phyloP scores from a whole-genome alignment of 768 basidiomycete species.

The Mycena galopus region DNA sequence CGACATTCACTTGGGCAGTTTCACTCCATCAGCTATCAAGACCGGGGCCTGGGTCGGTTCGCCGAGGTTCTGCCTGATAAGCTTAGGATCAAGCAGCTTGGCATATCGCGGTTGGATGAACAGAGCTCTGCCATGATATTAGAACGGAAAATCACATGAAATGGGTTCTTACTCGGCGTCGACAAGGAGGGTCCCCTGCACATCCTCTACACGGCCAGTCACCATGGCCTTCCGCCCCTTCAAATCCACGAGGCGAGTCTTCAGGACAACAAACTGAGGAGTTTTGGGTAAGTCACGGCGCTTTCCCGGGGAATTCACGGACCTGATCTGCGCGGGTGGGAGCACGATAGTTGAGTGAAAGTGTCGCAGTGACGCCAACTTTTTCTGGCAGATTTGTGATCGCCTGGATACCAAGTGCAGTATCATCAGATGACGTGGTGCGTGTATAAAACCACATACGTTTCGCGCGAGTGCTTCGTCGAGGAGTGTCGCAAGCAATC shows the following conservation, averaged over 20 bases:
- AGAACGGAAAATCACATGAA: neutral
- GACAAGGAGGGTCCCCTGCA: slow-evolving; percentile 19
- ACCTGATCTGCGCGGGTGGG: slow-evolving; percentile 25
- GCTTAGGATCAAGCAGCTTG: neutral
- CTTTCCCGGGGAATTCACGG: neutral
- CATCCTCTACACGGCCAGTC: slow-evolving; percentile 9
- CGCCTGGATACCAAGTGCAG: neutral
- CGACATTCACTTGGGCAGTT: neutral
- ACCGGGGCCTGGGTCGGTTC: neutral
- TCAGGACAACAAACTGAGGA: slow-evolving; percentile 14
- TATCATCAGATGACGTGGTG: neutral
- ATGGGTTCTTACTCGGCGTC: neutral
- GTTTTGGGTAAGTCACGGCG: neutral
- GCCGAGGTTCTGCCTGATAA: neutral
- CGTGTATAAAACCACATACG: slow-evolving; percentile 59
- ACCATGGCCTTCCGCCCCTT: slow-evolving; percentile 16
- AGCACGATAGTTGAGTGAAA: slow-evolving; percentile 10
- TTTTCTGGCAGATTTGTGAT: slow-evolving; percentile 20
- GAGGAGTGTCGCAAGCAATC: slow-evolving; percentile 90
- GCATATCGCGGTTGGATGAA: slow-evolving; percentile 22
- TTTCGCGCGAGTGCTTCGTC: slow-evolving; percentile 89
- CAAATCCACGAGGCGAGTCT: slow-evolving; percentile 2
- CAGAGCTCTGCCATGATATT: neutral
- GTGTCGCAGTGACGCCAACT: slow-evolving; percentile 22
- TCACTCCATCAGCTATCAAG: neutral